Conservation (phyloP, 31 red algal species). For the Odonthalia washingtoniensis region DNA sequence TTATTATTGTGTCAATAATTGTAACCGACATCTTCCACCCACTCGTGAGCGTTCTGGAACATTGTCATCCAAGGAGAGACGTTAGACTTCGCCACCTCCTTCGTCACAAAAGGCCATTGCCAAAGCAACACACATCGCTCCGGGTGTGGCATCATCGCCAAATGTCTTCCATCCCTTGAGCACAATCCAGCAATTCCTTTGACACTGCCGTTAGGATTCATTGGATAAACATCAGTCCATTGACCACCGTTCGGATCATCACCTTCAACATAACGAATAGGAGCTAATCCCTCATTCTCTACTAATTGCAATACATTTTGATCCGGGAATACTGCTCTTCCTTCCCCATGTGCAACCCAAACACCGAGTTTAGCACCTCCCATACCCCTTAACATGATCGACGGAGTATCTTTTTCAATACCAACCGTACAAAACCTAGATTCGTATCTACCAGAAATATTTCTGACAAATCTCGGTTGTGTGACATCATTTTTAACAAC, state of each 20-base stretch:
- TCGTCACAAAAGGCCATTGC: constrained; percentile 94
- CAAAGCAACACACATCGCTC: constrained; percentile 91
- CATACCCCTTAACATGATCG: constrained; percentile 95
- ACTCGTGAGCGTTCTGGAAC: constrained; percentile 98
- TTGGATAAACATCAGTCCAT: constrained; percentile 78
- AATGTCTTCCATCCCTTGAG: constrained; percentile 90
- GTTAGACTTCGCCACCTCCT: constrained; percentile 47
- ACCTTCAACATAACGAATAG: constrained; percentile 89
- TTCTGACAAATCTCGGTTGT: constrained; percentile 92
- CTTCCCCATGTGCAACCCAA: constrained; percentile 99
- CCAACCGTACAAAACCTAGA: constrained; percentile 80
- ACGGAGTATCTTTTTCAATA: constrained; percentile 58
- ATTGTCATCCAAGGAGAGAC: constrained; percentile 95
- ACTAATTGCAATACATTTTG: constrained; percentile 54
- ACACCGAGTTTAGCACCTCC: constrained; percentile 90
- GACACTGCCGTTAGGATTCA: constrained; percentile 93
- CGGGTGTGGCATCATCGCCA: constrained; percentile 99
- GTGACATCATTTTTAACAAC: constrained; percentile 31
- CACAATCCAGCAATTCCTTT: constrained; percentile 88
- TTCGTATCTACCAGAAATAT: constrained; percentile 89
- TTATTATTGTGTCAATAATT: no score
- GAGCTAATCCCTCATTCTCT: constrained; percentile 52
- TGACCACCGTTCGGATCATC: constrained; percentile 59
- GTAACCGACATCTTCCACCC: constrained; percentile 44
- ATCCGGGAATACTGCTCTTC: constrained; percentile 82